Base-by-base conservation (phyloP, 345 rosid genomes). In the Syzygium jambos region DNA sequence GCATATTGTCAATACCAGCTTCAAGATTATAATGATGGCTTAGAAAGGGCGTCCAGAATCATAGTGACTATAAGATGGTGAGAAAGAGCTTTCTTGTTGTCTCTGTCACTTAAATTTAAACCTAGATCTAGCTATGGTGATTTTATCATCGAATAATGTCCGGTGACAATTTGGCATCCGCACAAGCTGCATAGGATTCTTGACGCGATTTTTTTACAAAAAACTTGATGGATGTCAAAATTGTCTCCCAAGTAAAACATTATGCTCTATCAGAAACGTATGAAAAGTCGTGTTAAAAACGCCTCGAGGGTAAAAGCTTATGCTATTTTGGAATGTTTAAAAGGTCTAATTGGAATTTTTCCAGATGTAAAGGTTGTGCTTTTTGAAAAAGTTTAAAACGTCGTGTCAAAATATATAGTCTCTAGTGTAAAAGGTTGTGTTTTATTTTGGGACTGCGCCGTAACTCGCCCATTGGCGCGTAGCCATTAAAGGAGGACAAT, bases 131-230 rank as follows among this genome's bases (percentile, higher is more conserved):
- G 7, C 23, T 2, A 34, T 4, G 23, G 23, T 21, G 4, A 1
- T 30, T 68, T 34, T 34, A 4, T 30, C 23, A 0, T 30, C 4
- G 12, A 34, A 68, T 30, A 30, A 68, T 30, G 43, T 30, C 6
- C 0, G 0, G 1, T 16, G 78, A 65, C 43, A 65, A 16, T 16
- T 30, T 65, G 78, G 78, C 43, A 65, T 61, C 73, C 73, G n/a
- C 38, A 61, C 73, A 61, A n/a, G 73, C 16, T 11, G 29, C 38
- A 4, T 30, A 65, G 10, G 17, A 65, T 7, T 65, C 34, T 68
- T 68, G 0, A 68, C 0, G 3, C 1, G 23, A 30, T 30, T 34
- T 30, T 16, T 68, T 30, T 2, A 8, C 9, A 3, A 4, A 34
- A 30, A 68, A 2, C 8, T 68, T 7, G 21, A 34, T 68, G 43